Conservation (phyloP, 805 yeast genomes). For the Sungouiella blattae region DNA sequence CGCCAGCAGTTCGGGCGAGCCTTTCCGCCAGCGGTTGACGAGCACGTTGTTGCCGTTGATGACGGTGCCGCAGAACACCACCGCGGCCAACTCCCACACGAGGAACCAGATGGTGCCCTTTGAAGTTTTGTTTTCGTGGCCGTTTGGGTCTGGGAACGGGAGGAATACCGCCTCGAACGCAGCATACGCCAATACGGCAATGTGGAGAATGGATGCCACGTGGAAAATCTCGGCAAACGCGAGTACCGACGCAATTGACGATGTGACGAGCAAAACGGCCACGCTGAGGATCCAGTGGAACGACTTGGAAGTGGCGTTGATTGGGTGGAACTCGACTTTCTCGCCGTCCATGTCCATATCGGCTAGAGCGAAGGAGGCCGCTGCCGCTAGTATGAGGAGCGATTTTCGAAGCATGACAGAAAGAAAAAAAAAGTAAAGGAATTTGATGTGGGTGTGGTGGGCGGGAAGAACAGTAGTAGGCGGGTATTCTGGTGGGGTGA, state of each 20-base stretch:
- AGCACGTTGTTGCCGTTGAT: slow-evolving; percentile 50
- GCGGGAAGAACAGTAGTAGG: too few relatives aligned
- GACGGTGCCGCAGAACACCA: slow-evolving; percentile 53
- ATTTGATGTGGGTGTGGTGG: too few relatives aligned
- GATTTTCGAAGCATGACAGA: too few relatives aligned
- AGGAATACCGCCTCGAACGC: slow-evolving; percentile 54
- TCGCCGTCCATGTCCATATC: slow-evolving; percentile 27
- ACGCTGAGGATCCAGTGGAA: slow-evolving; percentile 64
- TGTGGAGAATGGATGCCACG: slow-evolving; percentile 13
- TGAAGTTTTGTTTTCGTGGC: slow-evolving; percentile 65
- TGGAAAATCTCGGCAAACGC: slow-evolving; percentile 52
- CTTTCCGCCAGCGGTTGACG: slow-evolving; percentile 21
- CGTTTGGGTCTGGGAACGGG: slow-evolving; percentile 60
- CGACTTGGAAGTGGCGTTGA: slow-evolving; percentile 49
- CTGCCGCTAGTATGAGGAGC: not conserved
- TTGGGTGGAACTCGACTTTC: slow-evolving; percentile 38
- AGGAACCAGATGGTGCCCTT: slow-evolving; percentile 68
- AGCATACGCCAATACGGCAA: slow-evolving; percentile 36
- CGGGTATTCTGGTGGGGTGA: too few relatives aligned
- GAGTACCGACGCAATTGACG: slow-evolving; percentile 53
- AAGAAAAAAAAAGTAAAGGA: too few relatives aligned
- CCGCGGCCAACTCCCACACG: slow-evolving; percentile 41
- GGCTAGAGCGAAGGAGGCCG: slow-evolving; percentile 3
- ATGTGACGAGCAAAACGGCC: slow-evolving; percentile 45
- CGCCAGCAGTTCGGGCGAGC: slow-evolving; percentile 2